phyloP scores from a whole-genome alignment of 2,329 filamentous ascomycete genomes.

The Cordyceps militaris region DNA sequence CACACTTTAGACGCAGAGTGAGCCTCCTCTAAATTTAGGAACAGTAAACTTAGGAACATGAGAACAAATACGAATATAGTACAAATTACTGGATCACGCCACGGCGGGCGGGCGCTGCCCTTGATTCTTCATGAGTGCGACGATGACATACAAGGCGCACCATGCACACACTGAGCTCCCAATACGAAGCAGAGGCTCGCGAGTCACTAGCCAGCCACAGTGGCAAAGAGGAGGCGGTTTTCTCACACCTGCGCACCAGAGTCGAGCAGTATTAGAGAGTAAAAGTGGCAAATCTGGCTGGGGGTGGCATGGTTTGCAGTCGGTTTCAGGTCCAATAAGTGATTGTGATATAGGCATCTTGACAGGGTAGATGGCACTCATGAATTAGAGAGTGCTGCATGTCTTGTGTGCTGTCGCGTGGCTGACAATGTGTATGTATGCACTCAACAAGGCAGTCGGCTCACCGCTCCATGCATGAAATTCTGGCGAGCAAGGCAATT shows the following conservation, averaged over 20 bases:
- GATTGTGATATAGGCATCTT: background rate
- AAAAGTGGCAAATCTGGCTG: background rate
- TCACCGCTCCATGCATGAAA: background rate
- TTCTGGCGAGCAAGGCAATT: background rate
- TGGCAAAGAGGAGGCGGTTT: background rate
- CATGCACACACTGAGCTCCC: background rate
- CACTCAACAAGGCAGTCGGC: background rate
- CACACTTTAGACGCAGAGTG: background rate
- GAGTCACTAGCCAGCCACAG: background rate
- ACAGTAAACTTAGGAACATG: no score
- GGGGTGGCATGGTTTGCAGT: background rate
- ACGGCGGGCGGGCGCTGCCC: background rate
- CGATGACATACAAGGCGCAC: background rate
- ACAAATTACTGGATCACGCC: no score
- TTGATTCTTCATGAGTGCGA: background rate
- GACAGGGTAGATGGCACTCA: background rate
- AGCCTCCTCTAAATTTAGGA: no score
- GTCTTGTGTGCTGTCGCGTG: slow-evolving; percentile 9
- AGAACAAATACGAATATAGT: background rate
- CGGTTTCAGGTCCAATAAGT: background rate
- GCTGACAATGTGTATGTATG: background rate
- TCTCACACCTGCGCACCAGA: background rate
- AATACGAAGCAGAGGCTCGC: background rate
- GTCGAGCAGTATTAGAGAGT: background rate
- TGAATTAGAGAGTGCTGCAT: background rate